A percentile compares a stretch with the other conserved stretches of the same genome.
phyloP scores from a whole-genome alignment of 2,329 filamentous ascomycete genomes.

The Amauroascus niger region DNA sequence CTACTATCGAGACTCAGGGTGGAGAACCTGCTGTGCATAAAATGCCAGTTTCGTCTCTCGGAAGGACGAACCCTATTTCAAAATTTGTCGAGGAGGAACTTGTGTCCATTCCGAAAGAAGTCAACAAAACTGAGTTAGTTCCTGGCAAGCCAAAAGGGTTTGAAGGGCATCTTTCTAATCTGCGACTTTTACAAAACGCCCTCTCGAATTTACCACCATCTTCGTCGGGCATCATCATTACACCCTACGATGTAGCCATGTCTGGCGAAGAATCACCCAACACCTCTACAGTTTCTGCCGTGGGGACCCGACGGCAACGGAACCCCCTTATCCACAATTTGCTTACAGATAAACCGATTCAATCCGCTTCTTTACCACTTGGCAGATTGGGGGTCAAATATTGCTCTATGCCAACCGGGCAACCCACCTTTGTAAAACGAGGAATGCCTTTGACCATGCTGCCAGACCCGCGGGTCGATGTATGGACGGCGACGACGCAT shows the following conservation, averaged over 20 bases:
- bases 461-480: conserved; percentile 55
- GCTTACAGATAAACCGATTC: conserved; percentile 84
- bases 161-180: conserved; percentile 55
- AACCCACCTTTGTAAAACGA: conserved; percentile 68
- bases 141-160: conserved; percentile 16
- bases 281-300: conserved; percentile 34
- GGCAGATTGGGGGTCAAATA: conserved; percentile 47
- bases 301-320: conserved; percentile 51
- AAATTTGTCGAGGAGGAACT: conserved; percentile 31
- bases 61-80: conserved; percentile 37
- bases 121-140: conserved; percentile 3
- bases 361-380: conserved; percentile 80
- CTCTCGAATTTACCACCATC: conserved; percentile 69
- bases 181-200: conserved; percentile 59
- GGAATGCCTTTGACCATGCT: conserved; percentile 83
- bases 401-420: conserved; percentile 26
- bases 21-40: neutral
- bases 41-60: conserved; percentile 17
- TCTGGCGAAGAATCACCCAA: conserved; percentile 33
- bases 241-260: conserved; percentile 68
- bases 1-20: neutral
- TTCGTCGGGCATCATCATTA: conserved; percentile 82
- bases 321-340: conserved; percentile 95
- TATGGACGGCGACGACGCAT: conserved; percentile 59
- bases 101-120: conserved; percentile 20